Evolutionary conservation across 495 filamentous ascomycete genomes (phyloP), one percentile per base, ranked within the genome.

Genomic region (Xylaria venustula): DNA sequence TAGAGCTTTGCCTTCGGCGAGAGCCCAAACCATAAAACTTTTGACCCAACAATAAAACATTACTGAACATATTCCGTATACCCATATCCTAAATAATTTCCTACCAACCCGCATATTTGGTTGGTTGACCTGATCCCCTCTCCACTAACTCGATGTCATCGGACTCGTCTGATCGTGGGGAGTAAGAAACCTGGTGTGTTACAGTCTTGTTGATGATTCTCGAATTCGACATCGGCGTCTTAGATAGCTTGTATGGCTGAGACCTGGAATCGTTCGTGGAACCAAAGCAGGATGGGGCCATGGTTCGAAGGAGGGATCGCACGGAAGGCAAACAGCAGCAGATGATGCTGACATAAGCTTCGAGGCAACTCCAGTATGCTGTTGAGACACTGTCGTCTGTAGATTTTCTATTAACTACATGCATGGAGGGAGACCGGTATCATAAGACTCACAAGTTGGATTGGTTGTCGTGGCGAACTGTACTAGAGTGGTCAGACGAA

Each of bases 301-400:
- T 53, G 19, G 64, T 65, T 7, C 71, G 70, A 26, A 79, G 55
- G 36, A 81, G 68, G 12, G 77, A 71, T 22, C 74, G 70, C 8
- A 73, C 73, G 46, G 70, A 69, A 32, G 79, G 75, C n/a, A 81
- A 74, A 50, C 67, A 79, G 62, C 76, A 73, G 64, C 76, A 81
- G 53, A 81, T 77, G 26, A 81, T 79, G 40, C 75, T 81, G 1
- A 74, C 73, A 63, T 77, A 78, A 58, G 75, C 74, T 69, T 82
- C 79, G 42, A 80, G 63, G 17, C 68, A 72, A n/a, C 77, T 77
- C 79, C 79, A 82, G 50, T 75, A 75, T 7, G 78, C 79, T 7
- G 78, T 74, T 42, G 72, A 71, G 58, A 80, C 73, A 62, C 77
- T 79, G 62, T 81, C 73, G 56, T 74, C 72, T 23, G 74, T 76